Base-by-base conservation (phyloP, 345 rosid species). In the Theobroma cacao region DNA sequence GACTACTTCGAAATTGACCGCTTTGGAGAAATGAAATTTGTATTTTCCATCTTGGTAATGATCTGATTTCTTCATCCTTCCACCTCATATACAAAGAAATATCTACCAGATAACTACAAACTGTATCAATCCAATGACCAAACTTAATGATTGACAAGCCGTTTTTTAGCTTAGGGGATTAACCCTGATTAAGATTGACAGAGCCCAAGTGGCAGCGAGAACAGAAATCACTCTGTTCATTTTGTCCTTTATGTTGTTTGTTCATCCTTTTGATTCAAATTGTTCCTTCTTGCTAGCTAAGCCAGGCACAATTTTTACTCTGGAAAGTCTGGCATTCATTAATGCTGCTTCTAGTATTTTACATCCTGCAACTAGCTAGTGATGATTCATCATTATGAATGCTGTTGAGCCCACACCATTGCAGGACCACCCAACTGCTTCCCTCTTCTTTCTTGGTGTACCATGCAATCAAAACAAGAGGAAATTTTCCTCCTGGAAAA, bases 351-450 rank as follows among this genome's bases (percentile, higher is more conserved):
- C 52, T 47, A 36, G 47, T 65, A 20, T 33, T 33, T 7, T 38
- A n/a, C 10, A 62, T 62, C 41, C 40, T 64, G 47, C 15, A 64
- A 64, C 26, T 36, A 18, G 70, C 45, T 36, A 64, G 69, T 64
- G 47, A 64, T 64, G 69, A 64, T 64, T 36, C 26, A 36, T 34
- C 24, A 66, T 22, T 14, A 66, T 10, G 31, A 66, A 66, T 66
- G 47, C 20, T 36, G n/a, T 7, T 40, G 50, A 66, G 18, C 71
- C 71, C 71, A 66, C 52, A 40, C 52, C 52, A 22, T n/a, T 20
- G 22, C 8, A 28, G 52, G 31, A 66, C 72, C 72, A 66, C 52
- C 41, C 72, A n/a, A 36, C 69, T 67, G 52, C 72, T 67, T 41
- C 72, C 18, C 18, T 47, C 3, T 52, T 41, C 31, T 64, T n/a